Conservation (phyloP, 2,329 filamentous ascomycete genomes). For the Alternaria angustiovoidea region DNA sequence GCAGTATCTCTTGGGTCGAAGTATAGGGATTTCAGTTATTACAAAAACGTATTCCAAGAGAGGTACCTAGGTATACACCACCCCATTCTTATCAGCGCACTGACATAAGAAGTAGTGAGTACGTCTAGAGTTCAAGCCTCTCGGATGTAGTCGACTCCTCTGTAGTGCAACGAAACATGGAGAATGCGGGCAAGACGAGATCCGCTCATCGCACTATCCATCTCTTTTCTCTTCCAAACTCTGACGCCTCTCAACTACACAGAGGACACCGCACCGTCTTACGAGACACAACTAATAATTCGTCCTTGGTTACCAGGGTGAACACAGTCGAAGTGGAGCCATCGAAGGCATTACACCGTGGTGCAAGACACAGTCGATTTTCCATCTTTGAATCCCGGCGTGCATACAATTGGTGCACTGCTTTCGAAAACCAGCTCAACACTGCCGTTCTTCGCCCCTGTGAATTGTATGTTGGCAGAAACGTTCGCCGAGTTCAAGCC, state of each 20-base stretch:
- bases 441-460: slow-evolving; percentile 14
- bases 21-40: background rate
- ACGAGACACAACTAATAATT: slow-evolving; percentile 6
- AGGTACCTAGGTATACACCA: background rate
- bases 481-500: slow-evolving; percentile 17
- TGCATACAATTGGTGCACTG: slow-evolving; percentile 7
- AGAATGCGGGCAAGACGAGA: background rate
- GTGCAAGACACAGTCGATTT: background rate
- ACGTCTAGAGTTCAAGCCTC: background rate
- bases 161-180: background rate
- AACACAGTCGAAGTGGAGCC: background rate
- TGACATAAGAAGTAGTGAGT: background rate
- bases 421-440: slow-evolving; percentile 15
- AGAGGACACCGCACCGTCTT: background rate
- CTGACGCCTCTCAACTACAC: background rate
- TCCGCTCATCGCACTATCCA: background rate
- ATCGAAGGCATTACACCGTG: too few relatives aligned
- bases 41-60: background rate
- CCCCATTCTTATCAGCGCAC: background rate
- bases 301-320: slow-evolving; percentile 4
- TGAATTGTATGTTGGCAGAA: slow-evolving; percentile 16
- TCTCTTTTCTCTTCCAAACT: background rate
- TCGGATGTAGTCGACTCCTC: background rate
- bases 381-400: slow-evolving; percentile 1
- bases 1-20: background rate